Evolutionary conservation across 1,139 yeast species (phyloP), one percentile per base, ranked within the genome.

Genomic region (Blastobotrys buckinghamii): DNA sequence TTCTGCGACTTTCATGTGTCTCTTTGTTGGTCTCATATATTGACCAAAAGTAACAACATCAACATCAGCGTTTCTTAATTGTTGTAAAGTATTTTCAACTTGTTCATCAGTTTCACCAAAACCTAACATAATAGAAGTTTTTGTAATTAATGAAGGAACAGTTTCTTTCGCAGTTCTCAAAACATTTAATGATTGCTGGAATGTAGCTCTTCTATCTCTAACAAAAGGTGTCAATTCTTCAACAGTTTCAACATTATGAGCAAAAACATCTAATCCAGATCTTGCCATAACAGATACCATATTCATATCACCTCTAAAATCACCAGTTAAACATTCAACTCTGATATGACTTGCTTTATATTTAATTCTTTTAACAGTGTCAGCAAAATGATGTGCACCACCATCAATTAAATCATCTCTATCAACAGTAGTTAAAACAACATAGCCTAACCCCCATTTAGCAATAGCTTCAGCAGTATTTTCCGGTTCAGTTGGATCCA

Each of bases 21-120:
- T 81, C 71, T 87, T 92, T 1, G 99, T 94, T 40, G 99, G 99
- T 64, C 97, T 79, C 99, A 94, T 94, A 68, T 94, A 94, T 70
- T 94, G 99, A 38, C 99, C 99, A 69, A 94, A 92, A 0, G 99
- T 94, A 22, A 94, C 96, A 48, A 94, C 96, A 62, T 94, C 98
- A 65, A 96, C 94, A 8, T 76, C 72, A 47, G 84, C 78, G 19
- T 69, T 79, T 55, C 98, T 78, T 57, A 94, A 73, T 64, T 88
- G 95, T 50, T 66, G 72, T 60, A 94, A 67, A 0, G 97, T 82
- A 57, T 80, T 82, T 61, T 82, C 65, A 22, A 94, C 69, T 68
- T 92, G 97, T 43, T 83, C 96, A 63, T 92, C 98, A 6, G 89
- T 80, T 67, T 94, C 99, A 40, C 99, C 98, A 55, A 94, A 79